phyloP scores from a whole-genome alignment of 768 basidiomycete species.

The Tylopilus vinaceipallidus region DNA sequence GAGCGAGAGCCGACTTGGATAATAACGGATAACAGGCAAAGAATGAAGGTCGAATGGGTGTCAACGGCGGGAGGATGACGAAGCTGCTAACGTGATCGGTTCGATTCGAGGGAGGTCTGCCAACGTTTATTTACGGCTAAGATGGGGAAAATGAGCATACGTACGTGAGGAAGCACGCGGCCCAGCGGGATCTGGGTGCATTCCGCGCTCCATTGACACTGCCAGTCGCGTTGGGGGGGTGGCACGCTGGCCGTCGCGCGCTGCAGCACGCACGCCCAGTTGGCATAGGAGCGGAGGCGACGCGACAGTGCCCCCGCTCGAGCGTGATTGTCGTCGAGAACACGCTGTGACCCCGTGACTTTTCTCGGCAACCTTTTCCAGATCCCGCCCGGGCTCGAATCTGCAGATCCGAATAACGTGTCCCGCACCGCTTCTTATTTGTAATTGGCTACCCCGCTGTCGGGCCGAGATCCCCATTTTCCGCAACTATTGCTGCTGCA shows the following conservation, averaged over 20 bases:
- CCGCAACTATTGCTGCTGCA: neutral
- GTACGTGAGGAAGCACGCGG: conserved; percentile 25
- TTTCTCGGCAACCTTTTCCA: conserved; percentile 13
- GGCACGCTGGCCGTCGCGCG: neutral
- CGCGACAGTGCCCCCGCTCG: neutral
- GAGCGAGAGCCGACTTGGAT: conserved; percentile 15
- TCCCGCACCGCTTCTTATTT: conserved; percentile 30
- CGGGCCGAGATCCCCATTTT: conserved; percentile 14
- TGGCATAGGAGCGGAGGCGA: conserved; percentile 10
- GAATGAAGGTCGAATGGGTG: conserved; percentile 19
- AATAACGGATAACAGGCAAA: conserved; percentile 15
- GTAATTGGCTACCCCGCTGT: conserved; percentile 17
- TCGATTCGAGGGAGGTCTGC: conserved; percentile 22
- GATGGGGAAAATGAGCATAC: conserved; percentile 20
- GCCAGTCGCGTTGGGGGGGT: neutral
- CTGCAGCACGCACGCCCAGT: neutral
- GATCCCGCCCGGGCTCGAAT: conserved; percentile 17
- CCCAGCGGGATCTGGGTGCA: conserved; percentile 6
- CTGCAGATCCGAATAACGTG: conserved; percentile 35
- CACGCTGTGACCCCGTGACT: no score
- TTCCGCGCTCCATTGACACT: neutral
- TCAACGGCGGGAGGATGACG: conserved; percentile 14
- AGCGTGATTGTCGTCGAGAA: neutral
- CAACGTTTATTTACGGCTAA: conserved; percentile 30
- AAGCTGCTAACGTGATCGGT: conserved; percentile 29